Conservation (phyloP, 1,139 yeast genomes). For the Pichia sp. region DNA sequence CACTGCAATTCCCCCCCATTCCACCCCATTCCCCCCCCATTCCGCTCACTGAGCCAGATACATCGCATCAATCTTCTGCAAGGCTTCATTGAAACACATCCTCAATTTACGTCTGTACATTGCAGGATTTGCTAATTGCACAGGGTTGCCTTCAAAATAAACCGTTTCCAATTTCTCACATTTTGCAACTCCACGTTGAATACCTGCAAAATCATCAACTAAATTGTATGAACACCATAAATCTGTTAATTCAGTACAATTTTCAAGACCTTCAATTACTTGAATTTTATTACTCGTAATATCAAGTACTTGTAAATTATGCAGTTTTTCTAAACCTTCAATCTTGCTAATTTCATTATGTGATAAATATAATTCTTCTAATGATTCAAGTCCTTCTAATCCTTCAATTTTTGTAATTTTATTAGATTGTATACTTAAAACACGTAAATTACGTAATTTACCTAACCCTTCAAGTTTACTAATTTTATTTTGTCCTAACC, state of each 20-base stretch:
- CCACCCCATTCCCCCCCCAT: too few relatives aligned
- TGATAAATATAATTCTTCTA: constrained; percentile 84
- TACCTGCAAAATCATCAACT: constrained; percentile 60
- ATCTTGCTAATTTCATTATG: constrained; percentile 74
- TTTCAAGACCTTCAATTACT: constrained; percentile 58
- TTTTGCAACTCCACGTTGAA: constrained; percentile 58
- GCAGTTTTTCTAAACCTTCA: constrained; percentile 71
- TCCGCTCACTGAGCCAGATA: constrained; percentile 31
- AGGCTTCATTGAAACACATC: constrained; percentile 64
- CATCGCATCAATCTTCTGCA: constrained; percentile 88
- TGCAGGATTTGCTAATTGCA: constrained; percentile 66
- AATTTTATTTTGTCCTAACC: constrained; percentile 91
- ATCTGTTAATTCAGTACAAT: constrained; percentile 69
- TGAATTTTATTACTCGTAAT: constrained; percentile 68
- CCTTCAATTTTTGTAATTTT: constrained; percentile 76
- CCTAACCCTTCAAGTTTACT: constrained; percentile 57
- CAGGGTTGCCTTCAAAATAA: constrained; percentile 91
- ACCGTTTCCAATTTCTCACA: constrained; percentile 75
- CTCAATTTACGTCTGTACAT: constrained; percentile 80
- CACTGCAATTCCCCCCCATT: too few relatives aligned
- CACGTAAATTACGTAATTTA: constrained; percentile 56
- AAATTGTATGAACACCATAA: constrained; percentile 87
- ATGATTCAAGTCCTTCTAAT: constrained; percentile 57
- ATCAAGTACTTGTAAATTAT: constrained; percentile 68
- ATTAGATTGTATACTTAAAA: constrained; percentile 86